These are phyloP conservation scores for Zymoseptoria passerinii DNA, from an alignment of 2,329 filamentous ascomycete species.

Conservation along the genomic window DNA sequence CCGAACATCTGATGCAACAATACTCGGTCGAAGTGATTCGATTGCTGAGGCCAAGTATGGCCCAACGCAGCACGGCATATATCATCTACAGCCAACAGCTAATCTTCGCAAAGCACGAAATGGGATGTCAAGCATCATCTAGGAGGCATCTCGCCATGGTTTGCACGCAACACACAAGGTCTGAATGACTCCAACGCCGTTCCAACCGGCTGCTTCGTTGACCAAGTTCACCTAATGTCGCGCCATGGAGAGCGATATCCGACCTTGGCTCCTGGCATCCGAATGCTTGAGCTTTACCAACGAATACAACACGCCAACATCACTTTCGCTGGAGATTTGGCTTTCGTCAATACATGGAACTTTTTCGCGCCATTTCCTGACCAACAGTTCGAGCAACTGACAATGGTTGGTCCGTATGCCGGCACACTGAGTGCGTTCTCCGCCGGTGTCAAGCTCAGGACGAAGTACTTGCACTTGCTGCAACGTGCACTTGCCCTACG, in stretches of 20 bases:
- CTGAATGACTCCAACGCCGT: slow-evolving; percentile 35
- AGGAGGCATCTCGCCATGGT: slow-evolving; percentile 49
- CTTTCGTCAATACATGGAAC: slow-evolving; percentile 47
- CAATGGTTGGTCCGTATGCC: slow-evolving; percentile 48
- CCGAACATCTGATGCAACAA: background rate
- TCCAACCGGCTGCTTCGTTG: slow-evolving; percentile 43
- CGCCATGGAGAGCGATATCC: slow-evolving; percentile 52
- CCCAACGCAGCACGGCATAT: background rate
- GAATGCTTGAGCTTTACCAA: slow-evolving; percentile 43
- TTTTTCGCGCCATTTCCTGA: slow-evolving; percentile 44
- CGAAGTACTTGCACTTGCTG: slow-evolving; percentile 45
- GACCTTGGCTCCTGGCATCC: slow-evolving; percentile 41
- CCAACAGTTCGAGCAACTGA: slow-evolving; percentile 46
- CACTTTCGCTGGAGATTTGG: slow-evolving; percentile 42
- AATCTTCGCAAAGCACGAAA: slow-evolving; percentile 1
- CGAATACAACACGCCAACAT: slow-evolving; percentile 37
- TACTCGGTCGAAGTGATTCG: too few species aligned
- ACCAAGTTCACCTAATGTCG: slow-evolving; percentile 55
- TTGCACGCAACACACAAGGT: slow-evolving; percentile 38
- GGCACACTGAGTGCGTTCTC: slow-evolving; percentile 47
- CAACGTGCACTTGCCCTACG: slow-evolving; percentile 19
- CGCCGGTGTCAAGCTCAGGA: slow-evolving; percentile 46
- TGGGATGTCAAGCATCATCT: slow-evolving; percentile 38
- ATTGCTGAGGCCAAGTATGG: too few species aligned
- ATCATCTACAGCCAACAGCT: background rate